Base-by-base conservation (phyloP, 1,284 basidiomycete species). In the Ganoderma resinaceum region DNA sequence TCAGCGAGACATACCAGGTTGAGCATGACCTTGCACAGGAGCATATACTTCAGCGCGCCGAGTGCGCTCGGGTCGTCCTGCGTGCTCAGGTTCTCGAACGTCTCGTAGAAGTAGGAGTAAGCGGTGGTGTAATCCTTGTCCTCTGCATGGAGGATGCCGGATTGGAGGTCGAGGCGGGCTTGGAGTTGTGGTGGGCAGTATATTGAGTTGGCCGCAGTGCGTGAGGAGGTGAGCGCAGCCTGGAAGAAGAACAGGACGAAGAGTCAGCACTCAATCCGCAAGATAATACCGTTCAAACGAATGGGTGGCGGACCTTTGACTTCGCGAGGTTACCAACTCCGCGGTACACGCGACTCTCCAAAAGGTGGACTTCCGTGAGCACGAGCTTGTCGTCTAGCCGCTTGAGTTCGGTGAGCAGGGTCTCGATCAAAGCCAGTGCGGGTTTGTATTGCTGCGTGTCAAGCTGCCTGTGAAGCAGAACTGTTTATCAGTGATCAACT, bases 71-170 rank as follows among this genome's bases (percentile, higher is more conserved):
- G 90, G 71, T 95, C 92, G 1, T 95, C 96, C 76, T 92, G 88
- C 4, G 86, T 75, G 63, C 85, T 87, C 72, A 93, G 77, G 72
- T 87, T 91, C 79, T 99, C 97, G 73, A 99, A 97, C 2, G 96
- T 93, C 81, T 99, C 97, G 75, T 95, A 97, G 82, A 99, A 99
- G 84, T 99, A 99, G 0, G 95, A 97, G 80, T 98, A 98, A 49
- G 91, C 97, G 0, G 97, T 99, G 69, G 91, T 97, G 80, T 98
- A 99, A 80, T 99, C 97, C 78, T 98, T 98, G 79, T 99, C 97
- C 74, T 99, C 96, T 0, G 97, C 96, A 75, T 98, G 96, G 18
- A 99, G 86, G 35, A 98, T 88, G 18, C 97, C 95, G 38, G 92
- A 92, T 79, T 98, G 97, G 53, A 99, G 88, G 78, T 99, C 97